Evolutionary conservation across 2,329 filamentous ascomycete genomes (phyloP), one percentile per base, ranked within the genome.

Genomic region (Gyromitra esculenta): DNA sequence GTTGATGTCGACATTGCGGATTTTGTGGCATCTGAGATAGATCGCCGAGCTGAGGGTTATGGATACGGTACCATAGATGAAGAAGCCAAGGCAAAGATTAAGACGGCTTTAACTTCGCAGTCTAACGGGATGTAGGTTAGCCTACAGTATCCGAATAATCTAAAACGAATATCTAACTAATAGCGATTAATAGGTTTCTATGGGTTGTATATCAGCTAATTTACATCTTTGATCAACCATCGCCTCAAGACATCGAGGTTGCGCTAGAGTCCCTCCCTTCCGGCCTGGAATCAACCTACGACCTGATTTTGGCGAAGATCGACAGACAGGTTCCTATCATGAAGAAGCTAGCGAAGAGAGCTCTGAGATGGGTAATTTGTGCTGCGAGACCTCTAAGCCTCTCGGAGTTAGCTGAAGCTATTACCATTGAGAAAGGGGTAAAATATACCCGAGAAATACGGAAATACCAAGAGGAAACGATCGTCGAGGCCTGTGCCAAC

Each of bases 201-300:
- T 77, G 75, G 75, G 75, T 77, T 15, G 65, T 41, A 56, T 77
- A 68, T 39, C 75, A 77, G 31, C 48, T 77, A 18, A 71, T 70
- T 60, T 67, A 70, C 31, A 64, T 77, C 21, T 75, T 54, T 15
- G 57, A 52, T 21, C 71, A 69, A 15, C 64, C 75, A 48, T 70
- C 70, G n/a, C 37, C 11, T 2, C 37, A 45, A 15, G 71, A 77
- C 31, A 75, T 77, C 15, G 21, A 59, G 7, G 25, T 7, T 7
- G 71, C 59, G 13, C 52, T 77, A 15, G 15, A 41, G 3, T 54
- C 70, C 6, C 48, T 71, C 5, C 65, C 72, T 1, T 2, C 37
- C 18, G 56, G 35, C 35, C 45, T 74, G 63, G 15, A 57, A 9
- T 39, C 56, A 15, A 75, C 72, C 8, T 70, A 71, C 35, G n/a